These are phyloP conservation scores for Zymoseptoria ardabiliae DNA, from an alignment of 2,329 filamentous ascomycete genomes.

Conservation along the genomic window DNA sequence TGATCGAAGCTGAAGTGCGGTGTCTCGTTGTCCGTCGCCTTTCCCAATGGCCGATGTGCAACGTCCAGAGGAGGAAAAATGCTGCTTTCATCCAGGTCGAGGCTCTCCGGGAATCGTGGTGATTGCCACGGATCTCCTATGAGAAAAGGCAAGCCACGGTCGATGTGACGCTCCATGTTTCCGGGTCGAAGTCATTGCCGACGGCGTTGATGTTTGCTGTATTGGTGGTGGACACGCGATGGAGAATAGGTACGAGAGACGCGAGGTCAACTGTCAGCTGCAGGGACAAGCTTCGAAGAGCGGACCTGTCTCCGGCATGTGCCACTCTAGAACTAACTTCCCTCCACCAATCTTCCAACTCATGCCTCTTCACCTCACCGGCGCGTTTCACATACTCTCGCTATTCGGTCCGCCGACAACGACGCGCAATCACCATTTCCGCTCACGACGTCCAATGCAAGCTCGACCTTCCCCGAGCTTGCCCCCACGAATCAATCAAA, in stretches of 20 bases:
- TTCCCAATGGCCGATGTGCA: background rate
- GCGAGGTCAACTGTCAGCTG: background rate
- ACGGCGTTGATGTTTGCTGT: background rate
- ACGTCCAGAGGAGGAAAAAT: constrained; percentile 11
- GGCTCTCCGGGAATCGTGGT: constrained; percentile 1
- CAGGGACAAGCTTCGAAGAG: background rate
- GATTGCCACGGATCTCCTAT: constrained; percentile 17
- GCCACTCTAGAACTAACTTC: background rate
- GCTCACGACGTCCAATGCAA: constrained; percentile 23
- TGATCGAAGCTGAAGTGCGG: constrained; percentile 8
- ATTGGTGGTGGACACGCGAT: background rate
- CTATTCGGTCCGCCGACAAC: background rate
- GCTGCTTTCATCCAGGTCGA: constrained; percentile 5
- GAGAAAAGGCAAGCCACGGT: constrained; percentile 19
- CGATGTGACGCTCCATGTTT: background rate
- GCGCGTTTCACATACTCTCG: background rate
- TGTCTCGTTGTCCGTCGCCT: background rate
- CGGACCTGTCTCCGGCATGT: background rate
- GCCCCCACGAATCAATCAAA: constrained; percentile 22
- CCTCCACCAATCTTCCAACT: background rate
- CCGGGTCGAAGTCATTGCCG: background rate
- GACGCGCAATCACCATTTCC: background rate
- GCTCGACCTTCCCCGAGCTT: constrained; percentile 27
- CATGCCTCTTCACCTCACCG: background rate
- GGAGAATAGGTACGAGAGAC: background rate